Base-by-base conservation (phyloP, 1,284 basidiomycete species). In the Cystobasidium pallidum region DNA sequence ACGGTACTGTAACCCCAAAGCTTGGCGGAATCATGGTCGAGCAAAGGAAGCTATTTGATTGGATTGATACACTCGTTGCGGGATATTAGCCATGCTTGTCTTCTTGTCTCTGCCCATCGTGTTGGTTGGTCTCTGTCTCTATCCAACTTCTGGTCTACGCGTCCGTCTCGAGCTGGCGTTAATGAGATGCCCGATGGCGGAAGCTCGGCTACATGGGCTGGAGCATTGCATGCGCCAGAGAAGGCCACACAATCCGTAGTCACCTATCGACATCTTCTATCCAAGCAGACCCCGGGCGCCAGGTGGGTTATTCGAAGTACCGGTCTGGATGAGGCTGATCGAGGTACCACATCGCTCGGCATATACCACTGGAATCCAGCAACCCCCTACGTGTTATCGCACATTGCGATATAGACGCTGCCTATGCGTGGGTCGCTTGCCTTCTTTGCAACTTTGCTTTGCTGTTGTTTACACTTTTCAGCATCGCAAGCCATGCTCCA, bases 321-420 rank as follows among this genome's bases (percentile, higher is more conserved):
- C 30, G 30, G 13, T n/a, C 30, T 13, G 10, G 28, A 34, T 34
- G 54, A 34, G 54, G 54, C 54, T 57, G 54, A 57, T 57, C 54
- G 54, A 34, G 32, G 49, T 28, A 15, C 26, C 8, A n/a, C 19
- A 39, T 39, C 36, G 36, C 36, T 39, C 13, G 36, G 36, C 52
- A 32, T 30, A 11, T 55, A 30, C 32, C 30, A 34, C 32, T n/a
- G 1, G n/a, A 28, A 10, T n/a, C 62, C 71, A 79, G 79, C 49
- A 82, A 83, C 73, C 81, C 82, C 3, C 78, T 84, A 0, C 79
- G 86, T 8, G 82, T 84, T 6, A 85, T 98, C 45, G 92, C 92
- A 0, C 89, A 97, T 59, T 94, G 92, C 80, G 95, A 98, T 79
- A 91, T 90, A 78, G 94, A 96, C 81, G 93, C 92, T 52, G 82